A percentile compares a stretch with the other conserved stretches of the same genome.
phyloP scores from a whole-genome alignment of 2,329 filamentous ascomycete species.

The Diaporthe vexans region DNA sequence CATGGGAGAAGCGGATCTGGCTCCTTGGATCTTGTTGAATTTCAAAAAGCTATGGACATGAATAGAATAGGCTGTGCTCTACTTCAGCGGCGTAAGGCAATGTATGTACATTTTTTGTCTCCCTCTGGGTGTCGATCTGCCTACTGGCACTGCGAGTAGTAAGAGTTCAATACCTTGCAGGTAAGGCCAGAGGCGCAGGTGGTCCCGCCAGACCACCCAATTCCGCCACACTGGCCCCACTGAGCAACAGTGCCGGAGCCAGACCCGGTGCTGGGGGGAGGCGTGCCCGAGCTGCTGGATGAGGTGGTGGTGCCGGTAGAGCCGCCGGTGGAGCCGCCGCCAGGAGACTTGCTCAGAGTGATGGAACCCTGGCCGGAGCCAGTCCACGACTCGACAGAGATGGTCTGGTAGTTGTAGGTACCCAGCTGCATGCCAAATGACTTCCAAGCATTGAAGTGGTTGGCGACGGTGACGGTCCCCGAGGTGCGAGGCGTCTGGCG shows the following conservation, averaged over 20 bases:
- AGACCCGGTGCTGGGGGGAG: neutral
- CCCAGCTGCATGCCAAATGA: slow-evolving; percentile 59
- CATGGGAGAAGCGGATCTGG: too few relatives aligned
- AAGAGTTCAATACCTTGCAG: slow-evolving; percentile 28
- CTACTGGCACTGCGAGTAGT: slow-evolving; percentile 36
- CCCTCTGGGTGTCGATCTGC: neutral
- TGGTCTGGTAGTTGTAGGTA: slow-evolving; percentile 62
- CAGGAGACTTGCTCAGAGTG: slow-evolving; percentile 3
- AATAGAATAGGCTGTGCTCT: neutral
- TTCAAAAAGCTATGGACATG: too few relatives aligned
- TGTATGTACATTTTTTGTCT: neutral
- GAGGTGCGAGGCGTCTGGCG: slow-evolving; percentile 62
- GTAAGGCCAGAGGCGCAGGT: slow-evolving; percentile 28
- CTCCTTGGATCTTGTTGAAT: too few relatives aligned
- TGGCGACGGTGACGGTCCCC: slow-evolving; percentile 61
- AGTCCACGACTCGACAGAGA: slow-evolving; percentile 56
- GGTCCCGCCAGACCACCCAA: slow-evolving; percentile 21
- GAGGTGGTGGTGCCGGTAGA: slow-evolving; percentile 15
- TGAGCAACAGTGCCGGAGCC: slow-evolving; percentile 12
- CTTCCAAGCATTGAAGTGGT: slow-evolving; percentile 65
- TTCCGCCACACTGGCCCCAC: slow-evolving; percentile 32
- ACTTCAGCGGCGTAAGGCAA: neutral
- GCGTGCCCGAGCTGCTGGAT: neutral
- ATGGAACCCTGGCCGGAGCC: slow-evolving; percentile 15
- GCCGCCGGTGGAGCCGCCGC: neutral